phyloP scores from a whole-genome alignment of 352 stramenopile species.

The Globisporangium splendens region DNA sequence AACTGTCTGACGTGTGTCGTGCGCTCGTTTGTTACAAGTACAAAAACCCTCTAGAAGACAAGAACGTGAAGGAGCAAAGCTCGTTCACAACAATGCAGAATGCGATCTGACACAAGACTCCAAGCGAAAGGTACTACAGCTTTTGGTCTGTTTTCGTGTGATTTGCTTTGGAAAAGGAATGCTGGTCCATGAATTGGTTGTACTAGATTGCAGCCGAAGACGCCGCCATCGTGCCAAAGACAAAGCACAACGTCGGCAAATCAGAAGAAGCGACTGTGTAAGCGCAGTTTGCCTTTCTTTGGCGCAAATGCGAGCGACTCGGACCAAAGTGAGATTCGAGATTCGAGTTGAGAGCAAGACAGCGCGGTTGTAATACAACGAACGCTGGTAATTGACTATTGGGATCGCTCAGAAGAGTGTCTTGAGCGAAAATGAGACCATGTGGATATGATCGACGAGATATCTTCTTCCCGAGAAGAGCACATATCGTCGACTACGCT shows the following conservation, averaged over 20 bases:
- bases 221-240: background rate
- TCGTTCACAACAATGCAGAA: slow-evolving; percentile 1
- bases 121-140: background rate
- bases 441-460: slow-evolving; percentile 20
- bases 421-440: slow-evolving; percentile 29
- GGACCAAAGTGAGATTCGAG: background rate
- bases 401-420: slow-evolving; percentile 25
- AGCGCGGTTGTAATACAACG: slow-evolving; percentile 2
- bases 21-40: no score
- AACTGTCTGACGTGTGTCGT: no score
- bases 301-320: background rate
- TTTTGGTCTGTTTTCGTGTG: background rate
- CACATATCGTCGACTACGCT: slow-evolving; percentile 24
- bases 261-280: background rate
- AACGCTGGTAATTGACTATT: slow-evolving; percentile 25
- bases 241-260: background rate
- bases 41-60: background rate
- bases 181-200: background rate
- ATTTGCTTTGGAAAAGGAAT: no score
- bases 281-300: background rate
- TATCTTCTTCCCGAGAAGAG: slow-evolving; percentile 17
- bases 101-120: background rate
- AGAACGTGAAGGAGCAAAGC: background rate
- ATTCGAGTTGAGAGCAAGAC: background rate
- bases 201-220: background rate